Percentiles rank a stretch among this genome's conserved stretches.
Conservation (phyloP, 176 grass and related monocot species). For the Oryza glumipatula region DNA sequence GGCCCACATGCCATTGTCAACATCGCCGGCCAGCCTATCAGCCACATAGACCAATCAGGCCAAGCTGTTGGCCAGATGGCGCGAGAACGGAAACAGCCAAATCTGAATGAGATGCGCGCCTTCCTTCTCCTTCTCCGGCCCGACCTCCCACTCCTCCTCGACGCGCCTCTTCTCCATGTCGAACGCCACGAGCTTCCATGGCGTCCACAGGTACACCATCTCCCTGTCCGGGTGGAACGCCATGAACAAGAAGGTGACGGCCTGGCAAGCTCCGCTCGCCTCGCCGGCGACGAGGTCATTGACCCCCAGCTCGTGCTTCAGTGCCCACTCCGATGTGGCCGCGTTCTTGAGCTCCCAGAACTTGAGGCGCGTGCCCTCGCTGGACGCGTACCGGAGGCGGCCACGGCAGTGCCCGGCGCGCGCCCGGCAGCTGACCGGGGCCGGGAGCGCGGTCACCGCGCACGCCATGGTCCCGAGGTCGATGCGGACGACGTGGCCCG, state of each 20-base stretch:
- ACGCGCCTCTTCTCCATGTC: slow-evolving; percentile 47
- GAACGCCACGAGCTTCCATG: slow-evolving; percentile 63
- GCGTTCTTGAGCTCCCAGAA: slow-evolving; percentile 65
- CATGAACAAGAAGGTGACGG: slow-evolving; percentile 59
- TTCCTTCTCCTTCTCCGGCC: slow-evolving; percentile 55
- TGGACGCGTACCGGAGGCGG: slow-evolving; percentile 57
- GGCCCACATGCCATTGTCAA: not conserved
- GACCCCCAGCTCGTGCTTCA: slow-evolving; percentile 63
- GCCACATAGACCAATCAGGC: slow-evolving; percentile 25
- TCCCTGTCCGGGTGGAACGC: slow-evolving; percentile 85
- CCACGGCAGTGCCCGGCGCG: slow-evolving; percentile 68
- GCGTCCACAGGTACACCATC: slow-evolving; percentile 75
- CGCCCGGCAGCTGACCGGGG: slow-evolving; percentile 55
- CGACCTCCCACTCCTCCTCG: slow-evolving; percentile 61
- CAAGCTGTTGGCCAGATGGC: slow-evolving; percentile 64
- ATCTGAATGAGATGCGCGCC: slow-evolving; percentile 72
- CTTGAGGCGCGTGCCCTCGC: slow-evolving; percentile 54
- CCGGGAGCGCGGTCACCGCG: slow-evolving; percentile 64
- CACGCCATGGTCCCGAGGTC: slow-evolving; percentile 54
- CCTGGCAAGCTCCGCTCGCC: not conserved
- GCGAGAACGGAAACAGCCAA: slow-evolving; percentile 84
- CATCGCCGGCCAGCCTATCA: not conserved
- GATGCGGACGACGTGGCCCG: slow-evolving; percentile 63
- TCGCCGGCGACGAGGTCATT: slow-evolving; percentile 39
- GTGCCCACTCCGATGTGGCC: slow-evolving; percentile 29